Base-by-base conservation (phyloP, 1,284 basidiomycete genomes). In the Pisolithus thermaeus region DNA sequence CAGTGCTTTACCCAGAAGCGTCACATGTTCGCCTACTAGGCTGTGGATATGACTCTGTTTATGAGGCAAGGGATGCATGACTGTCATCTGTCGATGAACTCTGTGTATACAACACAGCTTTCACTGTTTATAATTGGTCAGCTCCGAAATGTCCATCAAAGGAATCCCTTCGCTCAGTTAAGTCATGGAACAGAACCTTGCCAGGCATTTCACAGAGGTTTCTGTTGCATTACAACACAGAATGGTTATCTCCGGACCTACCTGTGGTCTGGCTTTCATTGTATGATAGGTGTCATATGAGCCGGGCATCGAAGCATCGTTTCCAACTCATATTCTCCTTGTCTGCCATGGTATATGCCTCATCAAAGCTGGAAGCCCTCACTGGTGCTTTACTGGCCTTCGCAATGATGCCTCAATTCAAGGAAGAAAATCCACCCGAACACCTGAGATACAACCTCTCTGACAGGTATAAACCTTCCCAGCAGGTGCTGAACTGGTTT, bases 311-410 rank as follows among this genome's bases (percentile, higher is more conserved):
- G 8, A 6, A 59, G 37, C 48, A 55, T 27, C 60, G 53, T 44
- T 64, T 57, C 23, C 54, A 57, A 8, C 35, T 75, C 14, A 51
- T 61, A 23, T 73, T 72, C 53, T 63, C 63, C 7, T 60, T 70
- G 3, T 55, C 69, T 8, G 61, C 64, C n/a, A n/a, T n/a, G n/a
- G n/a, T n/a, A n/a, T n/a, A n/a, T n/a, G n/a, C n/a, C n/a, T n/a
- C n/a, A n/a, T 3, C n/a, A 52, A 3, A 51, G 0, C 36, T 54
- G 2, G 3, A 22, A 9, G 50, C 52, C 4, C 54, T 68, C n/a
- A 56, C 72, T 6, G 59, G 61, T 0, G 54, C 59, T 3, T 53
- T 75, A 4, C 47, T 73, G 5, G 59, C 69, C 2, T 66, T 74
- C 52, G 68, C 66, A 1, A 50, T 23, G 1, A 39, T 45, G 27